Base-by-base conservation (phyloP, 1,284 basidiomycete genomes). In the Leccinum pallidistipes region DNA sequence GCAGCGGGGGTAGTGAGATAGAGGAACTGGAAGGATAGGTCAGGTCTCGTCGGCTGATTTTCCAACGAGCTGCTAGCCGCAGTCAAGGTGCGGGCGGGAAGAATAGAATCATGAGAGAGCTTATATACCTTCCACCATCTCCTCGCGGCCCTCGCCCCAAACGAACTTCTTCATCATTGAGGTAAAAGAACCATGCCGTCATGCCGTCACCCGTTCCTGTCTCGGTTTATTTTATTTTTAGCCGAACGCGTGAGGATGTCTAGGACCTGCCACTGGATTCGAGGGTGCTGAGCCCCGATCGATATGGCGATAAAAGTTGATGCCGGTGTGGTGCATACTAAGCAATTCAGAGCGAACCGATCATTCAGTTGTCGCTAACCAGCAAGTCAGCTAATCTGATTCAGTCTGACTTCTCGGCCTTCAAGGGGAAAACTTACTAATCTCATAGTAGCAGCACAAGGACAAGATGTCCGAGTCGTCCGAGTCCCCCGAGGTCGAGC, bases 81-180 rank as follows among this genome's bases (percentile, higher is more conserved):
- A 32, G 29, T 43, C 29, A 14, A 27, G 43, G n/a, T 43, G 5
- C n/a, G 40, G 40, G 40, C n/a, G n/a, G 11, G n/a, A 45, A 18
- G 1, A 18, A 45, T 45, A 18, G 18, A 45, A 11, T 18, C 18
- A 45, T 45, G 43, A 10, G 51, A 51, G 36, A 49, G 57, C 1
- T 71, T 69, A 69, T 55, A 72, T 69, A 72, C 58, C 51, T 29
- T 38, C 50, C 9, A 38, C 11, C 18, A 10, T 14, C 14, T 10
- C 32, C 14, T 34, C 10, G 9, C 40, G 40, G 18, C 10, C 5
- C 10, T n/a, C 40, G n/a, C 38, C 38, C 38, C n/a, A 43, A 43
- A n/a, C 43, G 34, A 36, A 36, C 34, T 34, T 34, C 32, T 34
- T 34, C 32, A 34, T 34, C 32, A 34, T 34, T 34, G 32, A 34